A percentile compares a stretch with the other conserved stretches of the same genome.
Evolutionary conservation across 2,329 filamentous ascomycete genomes (phyloP).

Genomic region (Tothia fuscella): DNA sequence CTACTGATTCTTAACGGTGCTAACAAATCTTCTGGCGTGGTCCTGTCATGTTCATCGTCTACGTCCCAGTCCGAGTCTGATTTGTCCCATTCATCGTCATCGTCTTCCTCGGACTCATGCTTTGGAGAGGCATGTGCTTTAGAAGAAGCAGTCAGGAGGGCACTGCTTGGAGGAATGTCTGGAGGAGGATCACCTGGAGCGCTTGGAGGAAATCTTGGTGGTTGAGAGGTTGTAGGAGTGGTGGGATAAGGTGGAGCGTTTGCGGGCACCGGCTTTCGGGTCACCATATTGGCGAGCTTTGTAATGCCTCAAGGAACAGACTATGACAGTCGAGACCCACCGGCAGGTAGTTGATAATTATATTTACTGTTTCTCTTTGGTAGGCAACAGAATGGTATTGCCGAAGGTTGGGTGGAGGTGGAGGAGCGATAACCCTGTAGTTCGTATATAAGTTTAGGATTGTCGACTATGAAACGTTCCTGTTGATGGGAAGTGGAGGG

Average conservation of each 20-base stretch:
- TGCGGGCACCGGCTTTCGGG: background rate
- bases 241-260: background rate
- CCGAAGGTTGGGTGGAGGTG: too few relatives aligned
- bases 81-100: constrained; percentile 15
- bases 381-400: too few relatives aligned
- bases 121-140: background rate
- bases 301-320: too few relatives aligned
- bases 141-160: background rate
- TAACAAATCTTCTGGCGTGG: constrained; percentile 3
- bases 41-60: constrained; percentile 16
- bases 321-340: too few relatives aligned
- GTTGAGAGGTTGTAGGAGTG: background rate
- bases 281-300: constrained; percentile 8
- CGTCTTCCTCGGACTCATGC: background rate
- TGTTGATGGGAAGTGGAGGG: too few relatives aligned
- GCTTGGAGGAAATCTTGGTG: background rate
- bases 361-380: too few relatives aligned
- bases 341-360: too few relatives aligned
- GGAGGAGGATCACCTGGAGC: background rate
- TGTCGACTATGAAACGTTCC: too few relatives aligned
- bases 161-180: background rate
- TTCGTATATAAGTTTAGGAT: too few relatives aligned
- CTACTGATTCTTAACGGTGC: constrained; percentile 8
- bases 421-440: too few relatives aligned
- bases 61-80: constrained; percentile 12